Evolutionary conservation across 140 eudicot species (phyloP), one percentile per base, ranked within the genome.

Genomic region (Stevia rebaudiana): DNA sequence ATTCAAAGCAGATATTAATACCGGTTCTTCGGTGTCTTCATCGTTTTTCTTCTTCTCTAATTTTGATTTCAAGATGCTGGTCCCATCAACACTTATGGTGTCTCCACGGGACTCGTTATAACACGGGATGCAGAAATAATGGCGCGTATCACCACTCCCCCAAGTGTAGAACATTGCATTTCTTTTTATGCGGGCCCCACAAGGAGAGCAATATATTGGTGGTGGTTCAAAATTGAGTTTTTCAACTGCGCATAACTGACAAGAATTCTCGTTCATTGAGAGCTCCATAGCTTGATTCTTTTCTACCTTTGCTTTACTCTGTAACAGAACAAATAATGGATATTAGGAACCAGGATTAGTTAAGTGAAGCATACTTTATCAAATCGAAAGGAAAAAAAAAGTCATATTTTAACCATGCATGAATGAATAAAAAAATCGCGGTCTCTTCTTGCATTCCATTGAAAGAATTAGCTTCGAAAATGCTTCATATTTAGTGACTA

Each of bases 1-100:
- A 39, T 19, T 25, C 19, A 41, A 9, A 64, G 56, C 16, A 15
- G 46, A 46, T 43, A 44, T 16, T 21, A 58, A 19, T 84, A 90
- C 98, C 96, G 96, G 87, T 84, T 91, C 98, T 82, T 91, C 98
- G 40, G 91, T 82, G 55, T 91, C 98, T 70, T 91, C 96, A 1
- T 84, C 96, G 65, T 91, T 91, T 76, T 91, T 91, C 89, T 84
- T 91, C 81, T 87, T 91, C 83, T 87, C 98, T 74, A 91, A 64
- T 77, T 83, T 87, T 54, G 84, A 79, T 78, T 91, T 91, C 7
- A 78, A 76, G 44, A 90, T 63, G 65, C 83, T 31, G 28, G 73
- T 79, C 74, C 91, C 94, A 64, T 87, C 98, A 46, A 81, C 89
- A 19, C 61, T 17, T 42, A 91, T 83, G 39, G 85, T 82, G 70